These are phyloP conservation scores for Dactylellina drechsleri DNA, from an alignment of 2,329 filamentous ascomycete genomes.

Conservation along the genomic window DNA sequence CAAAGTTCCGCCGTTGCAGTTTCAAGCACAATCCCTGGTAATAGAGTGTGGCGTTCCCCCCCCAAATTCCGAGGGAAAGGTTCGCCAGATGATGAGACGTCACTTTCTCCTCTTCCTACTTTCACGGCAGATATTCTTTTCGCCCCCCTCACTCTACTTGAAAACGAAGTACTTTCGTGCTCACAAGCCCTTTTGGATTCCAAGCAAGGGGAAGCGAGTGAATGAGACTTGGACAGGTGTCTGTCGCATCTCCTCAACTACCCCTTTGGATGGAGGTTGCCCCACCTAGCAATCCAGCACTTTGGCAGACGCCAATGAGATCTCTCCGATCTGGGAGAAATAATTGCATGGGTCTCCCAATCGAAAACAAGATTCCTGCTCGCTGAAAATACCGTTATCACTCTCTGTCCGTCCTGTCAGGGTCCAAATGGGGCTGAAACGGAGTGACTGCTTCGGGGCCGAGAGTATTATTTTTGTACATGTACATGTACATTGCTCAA, in stretches of 20 bases:
- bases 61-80: slow-evolving; percentile 18
- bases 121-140: neutral
- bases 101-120: neutral
- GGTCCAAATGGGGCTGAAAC: slow-evolving; percentile 47
- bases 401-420: slow-evolving; percentile 37
- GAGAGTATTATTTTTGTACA: too few species aligned
- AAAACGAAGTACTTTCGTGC: neutral
- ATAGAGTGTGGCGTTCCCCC: slow-evolving; percentile 47
- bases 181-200: slow-evolving; percentile 6
- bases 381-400: slow-evolving; percentile 40
- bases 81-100: slow-evolving; percentile 15
- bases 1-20: neutral
- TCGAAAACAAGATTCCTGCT: slow-evolving; percentile 33
- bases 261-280: slow-evolving; percentile 13
- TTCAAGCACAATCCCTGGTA: slow-evolving; percentile 7
- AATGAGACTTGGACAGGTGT: slow-evolving; percentile 8
- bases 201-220: slow-evolving; percentile 42
- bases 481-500: too few species aligned
- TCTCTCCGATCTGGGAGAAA: slow-evolving; percentile 35
- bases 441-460: too few species aligned
- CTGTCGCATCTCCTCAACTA: slow-evolving; percentile 20
- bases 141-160: too few species aligned
- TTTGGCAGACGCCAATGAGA: slow-evolving; percentile 30
- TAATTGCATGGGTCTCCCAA: slow-evolving; percentile 24
- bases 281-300: slow-evolving; percentile 3